Conservation (phyloP, 331 rosid species). For the Rosa hybrid region DNA sequence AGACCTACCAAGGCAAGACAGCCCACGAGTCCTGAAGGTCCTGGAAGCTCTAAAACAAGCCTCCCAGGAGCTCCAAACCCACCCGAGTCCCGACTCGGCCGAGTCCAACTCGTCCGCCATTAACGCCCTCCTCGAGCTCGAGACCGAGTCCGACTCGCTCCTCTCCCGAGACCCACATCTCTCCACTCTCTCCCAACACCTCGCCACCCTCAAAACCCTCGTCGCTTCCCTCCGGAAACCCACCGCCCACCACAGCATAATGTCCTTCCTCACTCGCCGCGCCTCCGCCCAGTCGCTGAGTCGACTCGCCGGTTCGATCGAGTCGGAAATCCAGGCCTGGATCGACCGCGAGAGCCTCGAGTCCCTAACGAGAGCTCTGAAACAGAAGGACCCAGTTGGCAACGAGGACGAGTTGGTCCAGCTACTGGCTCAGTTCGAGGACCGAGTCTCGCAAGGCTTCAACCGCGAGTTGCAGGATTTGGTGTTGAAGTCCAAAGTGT, state of each 20-base stretch:
- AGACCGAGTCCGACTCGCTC: constrained; percentile 59
- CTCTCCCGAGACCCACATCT: constrained; percentile 64
- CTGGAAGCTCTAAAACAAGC: constrained; percentile 89
- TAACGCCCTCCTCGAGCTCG: constrained; percentile 76
- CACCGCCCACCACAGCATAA: constrained; percentile 30
- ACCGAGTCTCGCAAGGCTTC: constrained; percentile 62
- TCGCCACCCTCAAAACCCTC: constrained; percentile 57
- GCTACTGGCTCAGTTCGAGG: constrained; percentile 51
- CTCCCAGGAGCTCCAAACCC: constrained; percentile 54
- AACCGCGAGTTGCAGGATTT: constrained; percentile 67
- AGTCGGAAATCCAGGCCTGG: constrained; percentile 82
- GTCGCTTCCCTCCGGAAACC: constrained; percentile 41
- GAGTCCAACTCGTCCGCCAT: constrained; percentile 63
- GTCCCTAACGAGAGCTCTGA: constrained; percentile 33
- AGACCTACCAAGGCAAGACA: constrained; percentile 31
- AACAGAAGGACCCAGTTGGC: neutral
- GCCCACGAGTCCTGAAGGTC: constrained; percentile 56
- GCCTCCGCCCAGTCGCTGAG: constrained; percentile 59
- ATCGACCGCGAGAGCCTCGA: constrained; percentile 70
- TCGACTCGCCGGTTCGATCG: constrained; percentile 65
- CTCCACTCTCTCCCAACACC: constrained; percentile 53
- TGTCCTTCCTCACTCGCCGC: constrained; percentile 69
- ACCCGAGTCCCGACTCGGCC: constrained; percentile 41
- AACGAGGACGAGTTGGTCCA: constrained; percentile 37
- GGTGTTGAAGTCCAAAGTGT: constrained; percentile 56